phyloP scores from a whole-genome alignment of 73 alveolate genomes.

The Paramecium sexaurelia region DNA sequence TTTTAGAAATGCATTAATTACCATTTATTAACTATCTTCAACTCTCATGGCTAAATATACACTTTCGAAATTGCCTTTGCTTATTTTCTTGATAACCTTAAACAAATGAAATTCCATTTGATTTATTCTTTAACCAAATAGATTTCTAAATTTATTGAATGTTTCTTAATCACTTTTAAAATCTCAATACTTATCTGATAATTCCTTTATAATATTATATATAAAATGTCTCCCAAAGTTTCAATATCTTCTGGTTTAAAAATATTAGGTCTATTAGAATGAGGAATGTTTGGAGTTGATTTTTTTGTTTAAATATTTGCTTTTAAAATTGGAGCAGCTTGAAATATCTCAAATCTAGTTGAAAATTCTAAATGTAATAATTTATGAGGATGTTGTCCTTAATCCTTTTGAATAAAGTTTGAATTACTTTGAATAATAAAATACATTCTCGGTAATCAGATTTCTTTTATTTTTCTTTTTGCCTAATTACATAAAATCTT shows the following conservation, averaged over 20 bases:
- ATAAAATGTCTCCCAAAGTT: neutral
- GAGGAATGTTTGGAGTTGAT: neutral
- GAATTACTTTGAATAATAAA: neutral
- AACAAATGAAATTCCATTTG: conserved; percentile 66
- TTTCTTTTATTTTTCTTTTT: neutral
- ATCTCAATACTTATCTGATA: conserved; percentile 30
- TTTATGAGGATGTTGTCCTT: conserved; percentile 5
- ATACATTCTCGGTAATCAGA: conserved; percentile 22
- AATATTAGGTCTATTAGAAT: neutral
- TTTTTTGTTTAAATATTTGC: conserved; percentile 11
- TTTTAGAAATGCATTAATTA: conserved; percentile 67
- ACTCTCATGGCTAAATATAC: conserved; percentile 65
- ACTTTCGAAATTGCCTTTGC: conserved; percentile 68
- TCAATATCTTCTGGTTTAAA: conserved; percentile 44
- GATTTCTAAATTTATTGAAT: conserved; percentile 51
- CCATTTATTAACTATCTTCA: conserved; percentile 59
- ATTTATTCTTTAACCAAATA: conserved; percentile 58
- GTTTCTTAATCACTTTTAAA: conserved; percentile 42
- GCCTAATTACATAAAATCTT: conserved; percentile 7
- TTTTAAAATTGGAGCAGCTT: conserved; percentile 20
- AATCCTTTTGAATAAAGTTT: neutral
- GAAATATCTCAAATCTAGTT: conserved; percentile 22
- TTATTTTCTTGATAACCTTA: conserved; percentile 60
- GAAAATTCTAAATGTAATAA: neutral
- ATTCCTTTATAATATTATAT: neutral